Evolutionary conservation across 768 basidiomycete species (phyloP).

Genomic region (Naematelia encephala): DNA sequence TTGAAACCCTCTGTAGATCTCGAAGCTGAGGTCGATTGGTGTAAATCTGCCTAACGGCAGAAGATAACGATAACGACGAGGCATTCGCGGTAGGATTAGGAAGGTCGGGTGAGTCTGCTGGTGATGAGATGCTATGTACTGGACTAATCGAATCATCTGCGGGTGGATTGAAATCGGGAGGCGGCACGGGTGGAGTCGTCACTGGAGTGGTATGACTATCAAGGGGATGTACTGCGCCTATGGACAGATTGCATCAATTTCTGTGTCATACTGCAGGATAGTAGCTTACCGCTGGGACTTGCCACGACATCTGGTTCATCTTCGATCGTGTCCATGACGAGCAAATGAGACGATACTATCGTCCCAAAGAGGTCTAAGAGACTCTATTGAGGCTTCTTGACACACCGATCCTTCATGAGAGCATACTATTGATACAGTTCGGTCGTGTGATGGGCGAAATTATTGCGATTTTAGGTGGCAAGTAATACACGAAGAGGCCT

Average conservation of each 20-base stretch:
- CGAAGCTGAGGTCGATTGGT: background rate
- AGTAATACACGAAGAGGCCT: background rate
- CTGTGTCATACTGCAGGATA: background rate
- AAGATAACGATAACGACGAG: conserved; percentile 1
- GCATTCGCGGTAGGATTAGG: conserved; percentile 10
- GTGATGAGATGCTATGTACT: background rate
- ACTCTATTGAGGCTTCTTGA: background rate
- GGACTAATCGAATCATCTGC: conserved; percentile 18
- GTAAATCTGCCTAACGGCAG: background rate
- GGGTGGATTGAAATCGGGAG: conserved; percentile 38
- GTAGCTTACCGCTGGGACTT: background rate
- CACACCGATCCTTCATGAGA: background rate
- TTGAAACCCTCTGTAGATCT: background rate
- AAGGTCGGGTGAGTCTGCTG: conserved; percentile 11
- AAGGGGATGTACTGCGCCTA: background rate
- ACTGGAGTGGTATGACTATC: background rate
- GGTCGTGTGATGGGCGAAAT: background rate
- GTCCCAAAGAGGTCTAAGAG: no score
- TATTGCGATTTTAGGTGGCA: background rate
- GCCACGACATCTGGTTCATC: background rate
- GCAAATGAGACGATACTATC: no score
- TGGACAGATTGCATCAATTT: background rate
- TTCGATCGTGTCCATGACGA: background rate
- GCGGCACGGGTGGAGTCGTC: conserved; percentile 21
- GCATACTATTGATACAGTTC: background rate